Conservation (phyloP, 1,284 basidiomycete genomes). For the Naganishia cerealis region DNA sequence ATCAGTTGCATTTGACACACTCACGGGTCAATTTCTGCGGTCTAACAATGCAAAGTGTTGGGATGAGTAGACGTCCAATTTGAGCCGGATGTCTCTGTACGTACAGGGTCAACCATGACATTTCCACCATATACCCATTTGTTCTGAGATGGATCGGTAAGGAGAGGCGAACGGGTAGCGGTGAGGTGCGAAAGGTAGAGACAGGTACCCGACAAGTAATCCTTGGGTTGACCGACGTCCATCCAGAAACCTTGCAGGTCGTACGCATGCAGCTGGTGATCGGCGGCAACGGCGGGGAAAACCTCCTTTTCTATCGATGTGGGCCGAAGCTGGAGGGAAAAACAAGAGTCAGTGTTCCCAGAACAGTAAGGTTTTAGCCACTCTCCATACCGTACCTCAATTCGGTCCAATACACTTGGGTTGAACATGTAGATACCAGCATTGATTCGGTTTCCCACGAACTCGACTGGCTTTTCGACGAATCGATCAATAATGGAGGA, state of each 20-base stretch:
- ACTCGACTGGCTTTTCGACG: conserved; percentile 61
- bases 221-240: conserved; percentile 61
- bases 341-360: not conserved
- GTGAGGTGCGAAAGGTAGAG: conserved; percentile 59
- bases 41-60: conserved; percentile 37
- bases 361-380: no score
- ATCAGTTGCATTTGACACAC: not conserved
- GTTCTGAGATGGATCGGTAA: conserved; percentile 56
- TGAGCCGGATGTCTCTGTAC: conserved; percentile 34
- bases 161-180: conserved; percentile 52
- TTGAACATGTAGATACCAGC: conserved; percentile 63
- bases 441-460: conserved; percentile 61
- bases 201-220: conserved; percentile 57
- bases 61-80: conserved; percentile 29
- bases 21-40: conserved; percentile 57
- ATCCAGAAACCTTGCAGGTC: conserved; percentile 61
- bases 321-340: conserved; percentile 52
- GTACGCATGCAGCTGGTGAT: conserved; percentile 58
- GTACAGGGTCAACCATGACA: conserved; percentile 56
- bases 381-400: conserved; percentile 51
- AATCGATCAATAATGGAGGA: conserved; percentile 59
- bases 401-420: conserved; percentile 58
- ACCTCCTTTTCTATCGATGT: conserved; percentile 61
- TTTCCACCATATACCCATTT: conserved; percentile 58
- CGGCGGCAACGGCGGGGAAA: conserved; percentile 58